phyloP scores from a whole-genome alignment of 2,329 filamentous ascomycete species.

The Alternaria novae-zelandiae region DNA sequence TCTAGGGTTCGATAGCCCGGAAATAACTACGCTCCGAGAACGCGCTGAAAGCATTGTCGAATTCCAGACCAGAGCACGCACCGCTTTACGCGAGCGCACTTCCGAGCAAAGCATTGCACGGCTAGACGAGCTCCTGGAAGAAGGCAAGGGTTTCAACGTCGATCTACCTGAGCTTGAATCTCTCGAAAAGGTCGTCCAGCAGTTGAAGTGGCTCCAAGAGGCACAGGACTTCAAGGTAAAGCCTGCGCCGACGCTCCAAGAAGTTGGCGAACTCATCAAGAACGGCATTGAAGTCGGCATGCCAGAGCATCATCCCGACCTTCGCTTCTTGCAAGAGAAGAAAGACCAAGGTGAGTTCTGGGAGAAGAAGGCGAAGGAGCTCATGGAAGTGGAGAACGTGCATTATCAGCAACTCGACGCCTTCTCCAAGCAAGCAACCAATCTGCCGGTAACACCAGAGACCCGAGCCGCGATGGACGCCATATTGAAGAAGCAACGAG shows the following conservation, averaged over 20 bases:
- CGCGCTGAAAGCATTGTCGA: slow-evolving; percentile 82
- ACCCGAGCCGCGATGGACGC: slow-evolving; percentile 85
- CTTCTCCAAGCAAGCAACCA: slow-evolving; percentile 80
- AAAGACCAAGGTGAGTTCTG: slow-evolving; percentile 79
- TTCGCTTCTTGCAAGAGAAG: slow-evolving; percentile 78
- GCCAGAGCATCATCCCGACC: slow-evolving; percentile 78
- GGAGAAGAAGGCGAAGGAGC: slow-evolving; percentile 90
- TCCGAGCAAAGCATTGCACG: slow-evolving; percentile 64
- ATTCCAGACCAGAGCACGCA: slow-evolving; percentile 79
- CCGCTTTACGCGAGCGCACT: slow-evolving; percentile 67
- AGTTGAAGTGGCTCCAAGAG: slow-evolving; percentile 87
- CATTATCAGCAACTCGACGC: slow-evolving; percentile 96
- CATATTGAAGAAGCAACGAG: slow-evolving; percentile 93
- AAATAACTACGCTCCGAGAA: slow-evolving; percentile 85
- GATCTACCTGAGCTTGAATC: slow-evolving; percentile 88
- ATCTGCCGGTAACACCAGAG: slow-evolving; percentile 79
- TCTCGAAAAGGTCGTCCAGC: slow-evolving; percentile 79
- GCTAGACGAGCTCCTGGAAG: slow-evolving; percentile 90
- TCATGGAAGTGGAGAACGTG: slow-evolving; percentile 88
- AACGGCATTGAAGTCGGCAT: slow-evolving; percentile 80
- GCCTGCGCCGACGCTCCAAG: slow-evolving; percentile 71
- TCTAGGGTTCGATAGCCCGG: slow-evolving; percentile 90
- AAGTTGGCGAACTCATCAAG: slow-evolving; percentile 79
- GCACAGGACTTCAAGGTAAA: slow-evolving; percentile 69
- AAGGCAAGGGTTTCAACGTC: slow-evolving; percentile 86